Conservation (phyloP, 2,329 filamentous ascomycete genomes). For the Fusarium abutilonis region DNA sequence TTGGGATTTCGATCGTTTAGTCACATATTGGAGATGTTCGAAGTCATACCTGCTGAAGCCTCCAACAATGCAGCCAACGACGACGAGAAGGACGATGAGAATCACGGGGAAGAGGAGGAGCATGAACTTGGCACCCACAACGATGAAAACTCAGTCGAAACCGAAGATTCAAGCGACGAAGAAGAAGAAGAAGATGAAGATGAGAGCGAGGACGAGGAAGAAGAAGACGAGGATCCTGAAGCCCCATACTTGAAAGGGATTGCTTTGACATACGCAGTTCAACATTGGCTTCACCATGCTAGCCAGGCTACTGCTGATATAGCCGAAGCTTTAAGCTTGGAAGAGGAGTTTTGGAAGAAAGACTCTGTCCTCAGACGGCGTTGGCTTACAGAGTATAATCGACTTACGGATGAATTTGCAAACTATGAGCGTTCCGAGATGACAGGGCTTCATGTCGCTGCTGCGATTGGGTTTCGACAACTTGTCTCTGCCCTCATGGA, state of each 20-base stretch:
- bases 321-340: slow-evolving; percentile 53
- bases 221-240: slow-evolving; percentile 43
- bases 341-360: slow-evolving; percentile 53
- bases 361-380: slow-evolving; percentile 51
- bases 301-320: slow-evolving; percentile 55
- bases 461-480: slow-evolving; percentile 52
- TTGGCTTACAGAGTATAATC: slow-evolving; percentile 52
- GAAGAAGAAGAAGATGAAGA: slow-evolving; percentile 12
- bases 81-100: slow-evolving; percentile 1
- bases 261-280: slow-evolving; percentile 52
- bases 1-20: slow-evolving; percentile 52
- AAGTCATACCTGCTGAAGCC: slow-evolving; percentile 35
- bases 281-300: slow-evolving; percentile 55
- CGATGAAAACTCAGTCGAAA: slow-evolving; percentile 1
- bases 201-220: slow-evolving; percentile 9
- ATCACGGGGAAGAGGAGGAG: slow-evolving; percentile 22
- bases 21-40: slow-evolving; percentile 50
- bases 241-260: slow-evolving; percentile 40
- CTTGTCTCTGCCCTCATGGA: slow-evolving; percentile 52
- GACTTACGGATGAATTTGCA: slow-evolving; percentile 47
- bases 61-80: not conserved
- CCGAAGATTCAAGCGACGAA: not conserved
- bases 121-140: slow-evolving; percentile 31
- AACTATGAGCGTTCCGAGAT: slow-evolving; percentile 46
- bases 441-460: slow-evolving; percentile 52